Base-by-base conservation (phyloP, 2,329 filamentous ascomycete species). In the Penicillium sp. region DNA sequence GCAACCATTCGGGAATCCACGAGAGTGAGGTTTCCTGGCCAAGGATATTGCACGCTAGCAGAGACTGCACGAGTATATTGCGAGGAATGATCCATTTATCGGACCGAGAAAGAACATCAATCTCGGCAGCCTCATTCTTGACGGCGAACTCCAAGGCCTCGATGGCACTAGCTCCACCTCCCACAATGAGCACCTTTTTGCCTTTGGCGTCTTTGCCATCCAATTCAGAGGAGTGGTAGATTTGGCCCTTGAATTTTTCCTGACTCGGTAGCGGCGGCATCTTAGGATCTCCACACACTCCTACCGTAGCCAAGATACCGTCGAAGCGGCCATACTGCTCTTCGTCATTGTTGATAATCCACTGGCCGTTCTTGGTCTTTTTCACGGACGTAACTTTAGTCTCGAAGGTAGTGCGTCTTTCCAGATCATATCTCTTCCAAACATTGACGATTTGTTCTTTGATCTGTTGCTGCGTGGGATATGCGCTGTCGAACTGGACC, bases 51-150 rank as follows among this genome's bases (percentile, higher is more conserved):
- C 91, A 77, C 2, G 89, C 84, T 1, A 96, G 82, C 1, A 95
- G 79, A 2, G 84, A 80, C 70, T 95, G 87, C 50, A 94, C 81
- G 43, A 94, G 49, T 0, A 89, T 79, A 63, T 95, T 94, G 9
- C 91, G 84, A 0, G 91, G 91, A 52, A 93, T 93, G 61, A 94
- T 90, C 90, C 90, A 93, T 72, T 93, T 94, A 66, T 93, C 90
- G 15, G 86, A 89, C 23, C 91, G 83, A 0, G 90, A 86, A 10
- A 95, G 82, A 31, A 95, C 86, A 56, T 86, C 87, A 0, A 88
- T 87, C 67, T 90, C 86, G 8, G 79, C 77, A 0, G 90, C 90
- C 4, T 86, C 81, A 42, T 86, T 83, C 13, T 84, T 78, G 12
- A 87, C 83, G 1, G 89, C 89, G 65, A 91, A 95, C 69, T 95